Conservation (phyloP, 73 alveolate genomes). For the Effrenium voratum region DNA sequence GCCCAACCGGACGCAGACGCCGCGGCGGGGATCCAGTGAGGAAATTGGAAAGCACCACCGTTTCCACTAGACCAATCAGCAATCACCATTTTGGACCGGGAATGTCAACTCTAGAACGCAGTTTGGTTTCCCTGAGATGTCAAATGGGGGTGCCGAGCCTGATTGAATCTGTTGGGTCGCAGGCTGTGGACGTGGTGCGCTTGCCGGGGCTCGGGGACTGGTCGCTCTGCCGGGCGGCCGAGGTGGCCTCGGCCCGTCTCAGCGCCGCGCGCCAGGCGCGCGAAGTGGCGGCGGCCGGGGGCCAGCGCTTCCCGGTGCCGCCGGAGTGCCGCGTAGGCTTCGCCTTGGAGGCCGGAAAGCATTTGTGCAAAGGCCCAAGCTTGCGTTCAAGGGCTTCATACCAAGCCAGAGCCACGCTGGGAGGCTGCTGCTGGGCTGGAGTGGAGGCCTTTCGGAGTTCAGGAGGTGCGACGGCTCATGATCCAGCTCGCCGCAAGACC, state of each 20-base stretch:
- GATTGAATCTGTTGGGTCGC: neutral
- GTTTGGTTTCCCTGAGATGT: neutral
- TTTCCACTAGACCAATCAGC: neutral
- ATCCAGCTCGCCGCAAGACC: neutral
- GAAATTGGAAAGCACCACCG: neutral
- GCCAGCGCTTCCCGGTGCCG: neutral
- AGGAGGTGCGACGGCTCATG: neutral
- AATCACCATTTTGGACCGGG: neutral
- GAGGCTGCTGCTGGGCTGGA: neutral
- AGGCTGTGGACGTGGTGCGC: neutral
- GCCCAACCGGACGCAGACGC: neutral
- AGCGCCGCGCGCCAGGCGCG: too few species aligned
- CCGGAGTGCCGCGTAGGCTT: slow-evolving; percentile 28
- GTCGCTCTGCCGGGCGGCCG: neutral
- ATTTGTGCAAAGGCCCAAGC: neutral
- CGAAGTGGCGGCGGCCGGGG: neutral
- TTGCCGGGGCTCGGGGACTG: neutral
- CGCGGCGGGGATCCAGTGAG: too few species aligned
- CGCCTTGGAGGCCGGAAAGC: neutral
- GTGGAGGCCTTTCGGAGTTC: neutral
- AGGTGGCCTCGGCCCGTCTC: neutral
- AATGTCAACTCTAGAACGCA: neutral
- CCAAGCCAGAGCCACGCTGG: neutral
- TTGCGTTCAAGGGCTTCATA: neutral
- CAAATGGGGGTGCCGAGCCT: neutral